phyloP scores from a whole-genome alignment of 192 early-diverging fungal species.

The Lobosporangium transversale region DNA sequence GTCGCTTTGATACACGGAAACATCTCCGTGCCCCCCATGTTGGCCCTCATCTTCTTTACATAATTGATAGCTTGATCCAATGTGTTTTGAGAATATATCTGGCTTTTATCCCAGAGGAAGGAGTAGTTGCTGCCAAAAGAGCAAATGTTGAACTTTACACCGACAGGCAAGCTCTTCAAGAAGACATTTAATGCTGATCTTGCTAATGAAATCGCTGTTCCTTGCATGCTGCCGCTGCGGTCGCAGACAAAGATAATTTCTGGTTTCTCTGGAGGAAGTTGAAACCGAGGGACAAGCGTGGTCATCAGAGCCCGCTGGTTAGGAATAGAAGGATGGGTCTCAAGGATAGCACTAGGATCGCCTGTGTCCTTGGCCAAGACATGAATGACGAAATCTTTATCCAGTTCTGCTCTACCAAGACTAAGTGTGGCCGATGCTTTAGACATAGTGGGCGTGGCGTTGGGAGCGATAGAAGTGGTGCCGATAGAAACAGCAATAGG shows the following conservation, averaged over 20 bases:
- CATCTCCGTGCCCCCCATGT: slow-evolving; percentile 64
- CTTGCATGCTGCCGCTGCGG: slow-evolving; percentile 64
- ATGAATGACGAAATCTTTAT: slow-evolving; percentile 27
- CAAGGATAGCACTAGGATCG: slow-evolving; percentile 17
- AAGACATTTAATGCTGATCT: slow-evolving; percentile 55
- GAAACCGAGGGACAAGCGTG: slow-evolving; percentile 17
- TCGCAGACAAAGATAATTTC: slow-evolving; percentile 21
- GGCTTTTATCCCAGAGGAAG: slow-evolving; percentile 51
- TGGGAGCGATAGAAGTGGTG: slow-evolving; percentile 12
- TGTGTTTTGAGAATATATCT: slow-evolving; percentile 44
- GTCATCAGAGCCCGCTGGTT: slow-evolving; percentile 17
- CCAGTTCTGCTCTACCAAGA: slow-evolving; percentile 15
- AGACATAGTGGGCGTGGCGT: slow-evolving; percentile 13
- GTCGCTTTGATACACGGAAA: slow-evolving; percentile 41
- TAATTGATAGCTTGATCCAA: slow-evolving; percentile 46
- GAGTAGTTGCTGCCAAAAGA: slow-evolving; percentile 52
- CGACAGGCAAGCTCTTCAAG: slow-evolving; percentile 58
- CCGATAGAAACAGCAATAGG: slow-evolving; percentile 35
- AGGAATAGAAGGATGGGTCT: slow-evolving; percentile 26
- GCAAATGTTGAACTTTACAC: slow-evolving; percentile 59
- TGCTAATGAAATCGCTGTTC: slow-evolving; percentile 48
- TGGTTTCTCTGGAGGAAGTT: slow-evolving; percentile 11
- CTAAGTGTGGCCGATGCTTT: slow-evolving; percentile 24
- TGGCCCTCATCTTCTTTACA: slow-evolving; percentile 42
- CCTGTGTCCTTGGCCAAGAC: slow-evolving; percentile 18